Evolutionary conservation across 2,329 filamentous ascomycete genomes (phyloP).

Genomic region (Laburnicola sp.): DNA sequence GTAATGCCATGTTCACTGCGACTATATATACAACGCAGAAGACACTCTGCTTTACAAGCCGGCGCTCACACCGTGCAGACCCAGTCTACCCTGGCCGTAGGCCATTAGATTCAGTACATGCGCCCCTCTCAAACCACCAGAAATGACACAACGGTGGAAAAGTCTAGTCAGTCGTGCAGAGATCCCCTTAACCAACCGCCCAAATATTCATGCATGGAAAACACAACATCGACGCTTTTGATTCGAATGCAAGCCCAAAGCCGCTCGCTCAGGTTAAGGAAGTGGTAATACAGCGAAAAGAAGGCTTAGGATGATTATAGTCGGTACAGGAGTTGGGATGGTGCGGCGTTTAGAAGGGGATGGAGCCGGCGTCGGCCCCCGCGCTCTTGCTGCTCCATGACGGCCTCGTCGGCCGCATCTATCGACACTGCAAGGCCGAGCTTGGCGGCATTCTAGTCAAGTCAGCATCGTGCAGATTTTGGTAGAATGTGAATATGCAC

Average conservation of each 20-base stretch:
- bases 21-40: constrained; percentile 40
- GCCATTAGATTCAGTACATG: constrained; percentile 23
- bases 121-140: constrained; percentile 17
- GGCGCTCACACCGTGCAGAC: neutral
- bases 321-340: constrained; percentile 28
- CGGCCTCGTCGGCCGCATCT: constrained; percentile 47
- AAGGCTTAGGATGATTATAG: constrained; percentile 43
- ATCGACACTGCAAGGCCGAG: constrained; percentile 86
- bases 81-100: constrained; percentile 16
- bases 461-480: constrained; percentile 27
- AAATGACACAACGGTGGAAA: constrained; percentile 10
- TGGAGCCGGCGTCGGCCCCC: constrained; percentile 35
- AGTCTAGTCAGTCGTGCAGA: constrained; percentile 29
- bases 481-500: constrained; percentile 41
- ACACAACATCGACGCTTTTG: constrained; percentile 20
- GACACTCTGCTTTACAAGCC: constrained; percentile 13
- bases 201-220: constrained; percentile 29
- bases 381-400: constrained; percentile 47
- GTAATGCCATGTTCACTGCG: constrained; percentile 27
- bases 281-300: constrained; percentile 48
- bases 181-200: constrained; percentile 30
- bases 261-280: constrained; percentile 36
- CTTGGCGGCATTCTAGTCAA: constrained; percentile 82
- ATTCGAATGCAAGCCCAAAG: constrained; percentile 25
- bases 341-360: constrained; percentile 44